Evolutionary conservation across 2,329 filamentous ascomycete genomes (phyloP).

Genomic region (Rhinocladiella similis): DNA sequence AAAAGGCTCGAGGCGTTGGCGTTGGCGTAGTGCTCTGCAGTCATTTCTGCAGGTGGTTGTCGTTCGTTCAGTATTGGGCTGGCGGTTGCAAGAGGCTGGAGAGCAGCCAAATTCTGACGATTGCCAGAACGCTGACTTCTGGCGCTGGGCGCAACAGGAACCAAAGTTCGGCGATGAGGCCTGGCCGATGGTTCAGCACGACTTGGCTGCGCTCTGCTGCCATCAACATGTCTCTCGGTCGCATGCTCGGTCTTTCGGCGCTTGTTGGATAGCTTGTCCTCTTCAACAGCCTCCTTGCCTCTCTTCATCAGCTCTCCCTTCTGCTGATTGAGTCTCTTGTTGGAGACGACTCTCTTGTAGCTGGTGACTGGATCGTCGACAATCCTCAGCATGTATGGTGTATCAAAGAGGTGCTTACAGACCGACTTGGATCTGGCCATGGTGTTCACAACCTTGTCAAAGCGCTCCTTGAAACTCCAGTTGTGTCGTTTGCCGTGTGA

Average conservation of each 20-base stretch:
- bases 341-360: conserved; percentile 34
- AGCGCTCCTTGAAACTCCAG: conserved; percentile 28
- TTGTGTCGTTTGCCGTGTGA: conserved; percentile 21
- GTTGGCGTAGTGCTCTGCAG: too few species aligned
- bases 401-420: conserved; percentile 41
- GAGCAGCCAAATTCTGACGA: not conserved
- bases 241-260: conserved; percentile 6
- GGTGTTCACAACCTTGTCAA: conserved; percentile 22
- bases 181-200: not conserved
- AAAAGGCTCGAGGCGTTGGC: too few species aligned
- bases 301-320: conserved; percentile 36
- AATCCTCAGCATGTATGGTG: conserved; percentile 35
- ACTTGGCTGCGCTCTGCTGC: not conserved
- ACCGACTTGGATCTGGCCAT: conserved; percentile 37
- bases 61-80: too few species aligned
- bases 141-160: not conserved
- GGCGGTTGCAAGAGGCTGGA: not conserved
- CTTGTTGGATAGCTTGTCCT: conserved; percentile 10
- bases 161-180: not conserved
- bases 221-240: not conserved
- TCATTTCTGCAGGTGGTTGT: too few species aligned
- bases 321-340: conserved; percentile 35
- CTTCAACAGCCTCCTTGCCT: conserved; percentile 33
- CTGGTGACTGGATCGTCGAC: conserved; percentile 39
- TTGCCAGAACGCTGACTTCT: not conserved